Conservation (phyloP, 2,329 filamentous ascomycete genomes). For the Neofusicoccum sp. region DNA sequence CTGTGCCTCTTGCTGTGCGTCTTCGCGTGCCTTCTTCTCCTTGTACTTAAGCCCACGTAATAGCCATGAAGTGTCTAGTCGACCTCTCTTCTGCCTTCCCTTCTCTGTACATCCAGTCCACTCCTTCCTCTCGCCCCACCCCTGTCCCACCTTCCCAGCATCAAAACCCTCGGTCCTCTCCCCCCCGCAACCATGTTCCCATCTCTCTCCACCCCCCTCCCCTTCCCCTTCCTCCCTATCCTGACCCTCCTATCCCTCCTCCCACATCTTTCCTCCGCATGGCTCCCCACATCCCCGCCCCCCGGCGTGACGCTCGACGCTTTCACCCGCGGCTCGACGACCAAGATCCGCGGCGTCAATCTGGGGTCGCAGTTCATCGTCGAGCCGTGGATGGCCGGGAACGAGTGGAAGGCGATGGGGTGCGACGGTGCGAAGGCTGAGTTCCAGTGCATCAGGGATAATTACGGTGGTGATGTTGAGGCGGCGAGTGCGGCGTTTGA, state of each 20-base stretch:
- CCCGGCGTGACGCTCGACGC: background rate
- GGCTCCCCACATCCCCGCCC: constrained; percentile 7
- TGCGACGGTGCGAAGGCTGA: constrained; percentile 49
- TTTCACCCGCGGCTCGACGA: background rate
- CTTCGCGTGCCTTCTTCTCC: background rate
- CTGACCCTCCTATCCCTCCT: too few relatives aligned
- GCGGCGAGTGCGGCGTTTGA: constrained; percentile 49
- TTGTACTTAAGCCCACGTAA: background rate
- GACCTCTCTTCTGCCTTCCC: background rate
- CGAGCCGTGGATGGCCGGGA: constrained; percentile 54
- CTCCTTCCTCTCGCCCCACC: background rate
- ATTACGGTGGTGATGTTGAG: constrained; percentile 23
- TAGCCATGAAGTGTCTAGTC: too few relatives aligned
- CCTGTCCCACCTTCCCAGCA: background rate
- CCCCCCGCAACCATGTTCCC: background rate
- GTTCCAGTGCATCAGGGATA: constrained; percentile 51
- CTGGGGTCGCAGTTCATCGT: constrained; percentile 53
- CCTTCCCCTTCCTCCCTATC: background rate
- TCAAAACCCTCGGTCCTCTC: too few relatives aligned
- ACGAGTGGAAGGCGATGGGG: constrained; percentile 49
- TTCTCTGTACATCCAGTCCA: background rate
- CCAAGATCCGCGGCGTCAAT: constrained; percentile 57
- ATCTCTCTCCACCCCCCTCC: background rate
- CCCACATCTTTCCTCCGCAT: too few relatives aligned
- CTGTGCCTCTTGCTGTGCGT: too few relatives aligned